A percentile compares a stretch with the other conserved stretches of the same genome.
Evolutionary conservation across 495 filamentous ascomycete species (phyloP).

Genomic region (Penicillium bovifimosum): DNA sequence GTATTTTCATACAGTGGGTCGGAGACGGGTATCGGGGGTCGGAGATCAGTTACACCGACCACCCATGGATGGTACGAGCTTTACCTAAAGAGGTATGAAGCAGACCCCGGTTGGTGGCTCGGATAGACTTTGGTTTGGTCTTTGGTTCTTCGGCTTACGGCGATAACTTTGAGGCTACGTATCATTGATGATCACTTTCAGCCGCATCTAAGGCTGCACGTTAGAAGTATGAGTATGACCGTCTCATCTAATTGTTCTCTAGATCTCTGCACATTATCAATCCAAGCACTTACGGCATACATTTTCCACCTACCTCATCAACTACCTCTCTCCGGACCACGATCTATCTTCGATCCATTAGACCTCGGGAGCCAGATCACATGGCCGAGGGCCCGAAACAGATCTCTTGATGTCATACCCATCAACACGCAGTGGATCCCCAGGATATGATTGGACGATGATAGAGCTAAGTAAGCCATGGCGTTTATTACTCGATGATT

Average conservation of each 20-base stretch:
- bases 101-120: not conserved
- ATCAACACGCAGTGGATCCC: not conserved
- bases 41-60: not conserved
- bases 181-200: not conserved
- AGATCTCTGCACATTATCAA: not conserved
- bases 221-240: too few species aligned
- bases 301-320: not conserved
- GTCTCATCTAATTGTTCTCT: not conserved
- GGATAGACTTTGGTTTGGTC: not conserved
- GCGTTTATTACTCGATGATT: not conserved
- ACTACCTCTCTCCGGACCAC: not conserved
- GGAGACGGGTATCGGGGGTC: not conserved
- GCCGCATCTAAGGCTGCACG: too few species aligned
- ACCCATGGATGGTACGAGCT: not conserved
- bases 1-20: too few species aligned
- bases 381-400: not conserved
- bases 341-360: not conserved
- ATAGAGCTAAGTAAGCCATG: not conserved
- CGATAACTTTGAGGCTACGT: not conserved
- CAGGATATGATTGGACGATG: not conserved
- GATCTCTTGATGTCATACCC: conserved; percentile 1
- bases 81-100: not conserved
- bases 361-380: not conserved
- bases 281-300: too few species aligned
- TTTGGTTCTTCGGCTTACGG: not conserved